Evolutionary conservation across 805 yeast species (phyloP).

Genomic region (Candida methanosorbosa): DNA sequence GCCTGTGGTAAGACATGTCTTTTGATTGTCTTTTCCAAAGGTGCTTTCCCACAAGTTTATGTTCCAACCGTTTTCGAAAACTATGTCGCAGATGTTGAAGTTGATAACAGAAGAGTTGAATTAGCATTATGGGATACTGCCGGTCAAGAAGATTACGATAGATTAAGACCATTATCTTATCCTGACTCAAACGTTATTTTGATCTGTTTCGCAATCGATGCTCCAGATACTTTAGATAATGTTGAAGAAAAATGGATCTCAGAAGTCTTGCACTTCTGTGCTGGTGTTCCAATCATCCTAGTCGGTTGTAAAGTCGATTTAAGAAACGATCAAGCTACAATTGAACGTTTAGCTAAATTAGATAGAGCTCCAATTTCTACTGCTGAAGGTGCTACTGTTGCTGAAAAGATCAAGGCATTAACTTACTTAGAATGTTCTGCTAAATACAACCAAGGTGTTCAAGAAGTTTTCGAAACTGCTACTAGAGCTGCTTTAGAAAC

Average conservation of each 20-base stretch:
- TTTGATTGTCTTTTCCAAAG: conserved; percentile 77
- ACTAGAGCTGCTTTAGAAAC: conserved; percentile 82
- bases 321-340: conserved; percentile 72
- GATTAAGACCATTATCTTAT: conserved; percentile 83
- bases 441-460: conserved; percentile 82
- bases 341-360: conserved; percentile 64
- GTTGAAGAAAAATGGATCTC: conserved; percentile 96
- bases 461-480: conserved; percentile 88
- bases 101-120: conserved; percentile 86
- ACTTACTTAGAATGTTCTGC: conserved; percentile 91
- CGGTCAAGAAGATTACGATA: conserved; percentile 96
- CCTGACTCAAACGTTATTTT: conserved; percentile 90
- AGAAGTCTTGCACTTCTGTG: conserved; percentile 90
- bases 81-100: conserved; percentile 94
- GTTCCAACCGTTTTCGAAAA: conserved; percentile 97
- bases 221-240: conserved; percentile 88
- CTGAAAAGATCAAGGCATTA: conserved; percentile 82
- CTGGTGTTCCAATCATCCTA: conserved; percentile 83
- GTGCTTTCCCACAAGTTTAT: conserved; percentile 87
- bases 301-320: conserved; percentile 91
- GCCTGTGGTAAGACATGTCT: conserved; percentile 96
- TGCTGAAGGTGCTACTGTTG: conserved; percentile 79
- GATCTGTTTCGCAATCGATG: conserved; percentile 84
- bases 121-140: conserved; percentile 97
- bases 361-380: conserved; percentile 75